A percentile compares a stretch with the other conserved stretches of the same genome.
Conservation (phyloP, 176 grass and related monocot species). For the Musa beccarii region DNA sequence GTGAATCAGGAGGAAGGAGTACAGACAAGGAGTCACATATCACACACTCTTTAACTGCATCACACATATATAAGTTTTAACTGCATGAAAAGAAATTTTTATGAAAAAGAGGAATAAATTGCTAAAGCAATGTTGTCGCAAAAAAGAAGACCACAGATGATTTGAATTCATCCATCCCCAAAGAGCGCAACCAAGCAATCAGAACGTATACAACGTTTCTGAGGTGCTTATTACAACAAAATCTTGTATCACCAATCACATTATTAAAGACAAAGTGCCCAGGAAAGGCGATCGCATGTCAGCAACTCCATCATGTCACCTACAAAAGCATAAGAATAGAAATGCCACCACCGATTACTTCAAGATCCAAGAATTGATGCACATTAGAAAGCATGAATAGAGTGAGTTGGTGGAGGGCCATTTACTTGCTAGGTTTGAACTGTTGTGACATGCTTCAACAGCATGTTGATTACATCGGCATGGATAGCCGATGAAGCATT, state of each 20-base stretch:
- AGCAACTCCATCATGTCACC: neutral
- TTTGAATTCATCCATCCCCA: too few species aligned
- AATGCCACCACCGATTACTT: neutral
- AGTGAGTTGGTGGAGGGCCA: neutral
- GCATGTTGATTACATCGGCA: constrained; percentile 71
- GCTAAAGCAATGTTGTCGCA: too few species aligned
- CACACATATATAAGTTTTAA: too few species aligned
- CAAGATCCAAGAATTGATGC: neutral
- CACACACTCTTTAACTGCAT: too few species aligned
- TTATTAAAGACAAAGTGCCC: neutral
- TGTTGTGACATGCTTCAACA: constrained; percentile 70
- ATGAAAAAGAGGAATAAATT: too few species aligned
- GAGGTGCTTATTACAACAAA: neutral
- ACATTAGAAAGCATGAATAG: neutral
- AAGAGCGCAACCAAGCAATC: too few species aligned
- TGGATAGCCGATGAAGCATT: constrained; percentile 44
- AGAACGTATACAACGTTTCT: too few species aligned
- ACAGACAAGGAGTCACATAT: too few species aligned
- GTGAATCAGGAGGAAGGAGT: too few species aligned
- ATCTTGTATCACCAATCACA: neutral
- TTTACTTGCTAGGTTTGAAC: constrained; percentile 5
- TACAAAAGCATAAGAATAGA: neutral
- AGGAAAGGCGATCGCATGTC: neutral
- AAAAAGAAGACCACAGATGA: too few species aligned
- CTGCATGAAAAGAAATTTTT: too few species aligned